Evolutionary conservation across 495 filamentous ascomycete genomes (phyloP).

Genomic region (Podospora australis): DNA sequence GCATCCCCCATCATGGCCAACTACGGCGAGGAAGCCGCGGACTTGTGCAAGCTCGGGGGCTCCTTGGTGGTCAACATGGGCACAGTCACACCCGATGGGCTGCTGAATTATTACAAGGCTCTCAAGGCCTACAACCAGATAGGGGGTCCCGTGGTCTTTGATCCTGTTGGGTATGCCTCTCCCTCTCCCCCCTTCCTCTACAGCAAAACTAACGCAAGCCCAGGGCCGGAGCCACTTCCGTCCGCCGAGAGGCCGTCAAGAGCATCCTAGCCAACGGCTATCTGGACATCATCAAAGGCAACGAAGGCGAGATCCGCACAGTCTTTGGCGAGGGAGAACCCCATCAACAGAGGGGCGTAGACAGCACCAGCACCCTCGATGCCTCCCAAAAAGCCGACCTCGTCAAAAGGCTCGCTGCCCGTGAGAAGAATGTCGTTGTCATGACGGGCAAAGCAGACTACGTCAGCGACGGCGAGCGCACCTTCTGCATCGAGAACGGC

Average conservation of each 20-base stretch:
- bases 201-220: not conserved
- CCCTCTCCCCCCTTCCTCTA: not conserved
- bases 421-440: slow-evolving; percentile 69
- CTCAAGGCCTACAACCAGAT: slow-evolving; percentile 69
- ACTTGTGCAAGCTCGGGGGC: slow-evolving; percentile 59
- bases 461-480: slow-evolving; percentile 64
- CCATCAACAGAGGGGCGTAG: slow-evolving; percentile 80
- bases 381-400: slow-evolving; percentile 46
- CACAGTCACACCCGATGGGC: slow-evolving; percentile 65
- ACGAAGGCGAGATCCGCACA: slow-evolving; percentile 82
- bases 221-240: slow-evolving; percentile 67
- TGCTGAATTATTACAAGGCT: slow-evolving; percentile 55
- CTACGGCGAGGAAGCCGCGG: slow-evolving; percentile 72
- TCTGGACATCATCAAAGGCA: slow-evolving; percentile 89
- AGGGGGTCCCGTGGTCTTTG: slow-evolving; percentile 71
- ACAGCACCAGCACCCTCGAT: slow-evolving; percentile 59
- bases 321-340: slow-evolving; percentile 50
- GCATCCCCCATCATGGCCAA: slow-evolving; percentile 93
- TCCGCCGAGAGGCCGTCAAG: slow-evolving; percentile 64
- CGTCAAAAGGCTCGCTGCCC: slow-evolving; percentile 56
- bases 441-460: slow-evolving; percentile 80
- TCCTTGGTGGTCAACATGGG: slow-evolving; percentile 94
- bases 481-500: slow-evolving; percentile 67
- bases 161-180: slow-evolving; percentile 67
- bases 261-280: slow-evolving; percentile 67